These are phyloP conservation scores for Ascochyta koolunga DNA, from an alignment of 2,329 filamentous ascomycete species.

Conservation along the genomic window DNA sequence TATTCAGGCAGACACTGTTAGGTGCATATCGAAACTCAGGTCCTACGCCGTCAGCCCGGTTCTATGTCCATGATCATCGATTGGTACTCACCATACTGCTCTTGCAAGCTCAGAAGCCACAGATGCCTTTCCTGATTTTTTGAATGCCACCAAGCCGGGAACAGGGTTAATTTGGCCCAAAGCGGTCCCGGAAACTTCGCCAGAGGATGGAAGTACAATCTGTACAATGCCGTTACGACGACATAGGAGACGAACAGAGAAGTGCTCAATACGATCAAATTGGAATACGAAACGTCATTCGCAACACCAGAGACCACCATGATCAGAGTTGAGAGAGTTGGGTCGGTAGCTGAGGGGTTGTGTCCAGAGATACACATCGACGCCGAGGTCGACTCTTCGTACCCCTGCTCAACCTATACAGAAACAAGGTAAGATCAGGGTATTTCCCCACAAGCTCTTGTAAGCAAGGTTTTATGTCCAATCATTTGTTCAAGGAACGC, in stretches of 20 bases:
- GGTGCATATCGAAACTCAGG: slow-evolving; percentile 65
- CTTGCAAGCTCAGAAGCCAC: slow-evolving; percentile 72
- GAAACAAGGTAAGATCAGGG: neutral
- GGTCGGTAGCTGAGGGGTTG: neutral
- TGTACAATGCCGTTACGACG: slow-evolving; percentile 2
- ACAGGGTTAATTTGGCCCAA: slow-evolving; percentile 14
- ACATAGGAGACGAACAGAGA: neutral
- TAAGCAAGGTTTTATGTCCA: neutral
- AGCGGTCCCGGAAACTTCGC: slow-evolving; percentile 29
- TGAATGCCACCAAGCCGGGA: slow-evolving; percentile 62
- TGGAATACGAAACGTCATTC: neutral
- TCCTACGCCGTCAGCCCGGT: slow-evolving; percentile 34
- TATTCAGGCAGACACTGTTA: slow-evolving; percentile 76
- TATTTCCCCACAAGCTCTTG: neutral
- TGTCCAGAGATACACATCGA: neutral
- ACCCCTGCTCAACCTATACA: neutral
- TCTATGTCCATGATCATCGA: accelerated
- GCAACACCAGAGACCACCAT: neutral
- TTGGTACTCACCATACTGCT: slow-evolving; percentile 58
- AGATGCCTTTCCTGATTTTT: slow-evolving; percentile 74
- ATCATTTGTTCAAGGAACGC: neutral
- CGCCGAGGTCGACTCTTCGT: neutral
- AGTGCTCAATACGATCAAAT: neutral
- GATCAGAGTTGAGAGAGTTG: neutral
- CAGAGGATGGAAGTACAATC: slow-evolving; percentile 27